Evolutionary conservation across 1,139 yeast genomes (phyloP).

Genomic region (Hyphopichia pseudoburtonii): DNA sequence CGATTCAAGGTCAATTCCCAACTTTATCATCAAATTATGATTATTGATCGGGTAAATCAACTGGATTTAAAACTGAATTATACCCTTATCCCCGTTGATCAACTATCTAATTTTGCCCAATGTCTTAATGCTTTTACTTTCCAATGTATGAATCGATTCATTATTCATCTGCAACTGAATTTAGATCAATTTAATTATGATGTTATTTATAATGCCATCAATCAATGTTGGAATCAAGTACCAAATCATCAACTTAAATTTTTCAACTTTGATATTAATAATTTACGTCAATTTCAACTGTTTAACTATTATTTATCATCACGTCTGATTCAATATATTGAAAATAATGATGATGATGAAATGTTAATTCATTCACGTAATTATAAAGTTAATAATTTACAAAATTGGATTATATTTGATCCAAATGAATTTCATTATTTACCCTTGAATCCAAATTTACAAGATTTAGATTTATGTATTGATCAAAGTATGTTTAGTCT

Average conservation of each 20-base stretch:
- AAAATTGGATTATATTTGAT: slow-evolving; percentile 24
- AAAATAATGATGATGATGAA: slow-evolving; percentile 15
- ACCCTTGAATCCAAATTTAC: slow-evolving; percentile 19
- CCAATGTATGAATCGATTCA: slow-evolving; percentile 13
- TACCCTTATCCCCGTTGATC: slow-evolving; percentile 10
- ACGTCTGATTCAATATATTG: slow-evolving; percentile 15
- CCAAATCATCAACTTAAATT: slow-evolving; percentile 15
- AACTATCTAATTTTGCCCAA: slow-evolving; percentile 13
- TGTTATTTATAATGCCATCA: slow-evolving; percentile 16
- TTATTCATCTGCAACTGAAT: slow-evolving; percentile 21
- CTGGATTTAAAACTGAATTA: no score
- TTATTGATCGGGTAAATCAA: slow-evolving; percentile 11
- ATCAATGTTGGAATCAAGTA: slow-evolving; percentile 15
- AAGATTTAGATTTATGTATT: slow-evolving; percentile 20
- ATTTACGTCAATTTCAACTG: slow-evolving; percentile 19
- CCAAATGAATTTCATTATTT: slow-evolving; percentile 18
- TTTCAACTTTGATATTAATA: slow-evolving; percentile 21
- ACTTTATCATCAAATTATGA: slow-evolving; percentile 18
- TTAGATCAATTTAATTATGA: slow-evolving; percentile 16
- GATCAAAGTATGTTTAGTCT: slow-evolving; percentile 8
- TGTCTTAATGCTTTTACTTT: slow-evolving; percentile 14
- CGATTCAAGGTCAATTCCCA: slow-evolving; percentile 13
- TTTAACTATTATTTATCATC: slow-evolving; percentile 16
- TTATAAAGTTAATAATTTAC: slow-evolving; percentile 17
- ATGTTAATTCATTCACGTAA: neutral